phyloP scores from a whole-genome alignment of 768 basidiomycete species.

The Calocybe gangraenosa region DNA sequence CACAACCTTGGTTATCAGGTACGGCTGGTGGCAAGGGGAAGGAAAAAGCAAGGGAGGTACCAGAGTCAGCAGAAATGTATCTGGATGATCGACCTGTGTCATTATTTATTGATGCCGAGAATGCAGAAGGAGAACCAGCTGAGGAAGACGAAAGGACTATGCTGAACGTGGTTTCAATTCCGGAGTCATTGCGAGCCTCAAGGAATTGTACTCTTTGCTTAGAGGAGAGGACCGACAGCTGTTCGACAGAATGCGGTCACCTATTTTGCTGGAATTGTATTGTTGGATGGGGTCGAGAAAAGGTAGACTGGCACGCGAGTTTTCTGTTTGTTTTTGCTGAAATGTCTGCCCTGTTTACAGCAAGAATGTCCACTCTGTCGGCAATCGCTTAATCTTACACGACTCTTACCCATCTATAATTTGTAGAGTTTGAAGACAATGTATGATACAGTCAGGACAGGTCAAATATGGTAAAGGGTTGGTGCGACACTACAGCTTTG shows the following conservation, averaged over 20 bases:
- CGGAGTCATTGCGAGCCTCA: constrained; percentile 45
- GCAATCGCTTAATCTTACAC: constrained; percentile 65
- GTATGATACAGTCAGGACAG: constrained; percentile 13
- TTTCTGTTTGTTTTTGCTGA: not conserved
- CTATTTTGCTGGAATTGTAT: constrained; percentile 90
- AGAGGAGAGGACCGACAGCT: constrained; percentile 78
- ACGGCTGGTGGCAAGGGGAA: constrained; percentile 25
- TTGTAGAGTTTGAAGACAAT: constrained; percentile 37
- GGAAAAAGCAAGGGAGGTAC: constrained; percentile 24
- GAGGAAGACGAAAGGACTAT: constrained; percentile 71
- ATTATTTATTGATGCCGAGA: constrained; percentile 43
- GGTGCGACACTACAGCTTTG: not conserved
- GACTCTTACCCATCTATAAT: constrained; percentile 80
- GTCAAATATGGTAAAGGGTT: not conserved
- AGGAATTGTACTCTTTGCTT: constrained; percentile 81
- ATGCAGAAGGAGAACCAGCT: constrained; percentile 54
- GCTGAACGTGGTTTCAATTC: constrained; percentile 55
- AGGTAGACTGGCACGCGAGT: constrained; percentile 43
- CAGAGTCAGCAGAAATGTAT: constrained; percentile 31
- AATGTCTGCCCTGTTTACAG: constrained; percentile 29
- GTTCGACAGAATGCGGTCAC: constrained; percentile 86
- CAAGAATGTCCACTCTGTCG: constrained; percentile 87
- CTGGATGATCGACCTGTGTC: constrained; percentile 64
- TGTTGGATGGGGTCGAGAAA: constrained; percentile 85
- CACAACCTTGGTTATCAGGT: constrained; percentile 12